Evolutionary conservation across 768 basidiomycete genomes (phyloP).

Genomic region (Trametes maxima): DNA sequence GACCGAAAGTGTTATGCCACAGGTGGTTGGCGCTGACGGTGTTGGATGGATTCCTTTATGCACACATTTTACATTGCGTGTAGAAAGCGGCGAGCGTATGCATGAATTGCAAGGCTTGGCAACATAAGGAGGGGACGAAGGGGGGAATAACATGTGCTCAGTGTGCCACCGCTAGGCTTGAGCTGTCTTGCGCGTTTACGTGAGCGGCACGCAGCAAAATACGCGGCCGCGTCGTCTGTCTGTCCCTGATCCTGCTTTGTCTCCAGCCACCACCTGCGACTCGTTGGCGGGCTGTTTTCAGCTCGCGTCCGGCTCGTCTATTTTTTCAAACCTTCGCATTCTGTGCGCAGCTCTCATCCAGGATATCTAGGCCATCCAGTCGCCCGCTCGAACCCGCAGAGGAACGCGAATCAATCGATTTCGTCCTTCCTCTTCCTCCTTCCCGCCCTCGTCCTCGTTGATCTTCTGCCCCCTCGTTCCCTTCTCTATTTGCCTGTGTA

Average conservation of each 20-base stretch:
- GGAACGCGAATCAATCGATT: conserved; percentile 17
- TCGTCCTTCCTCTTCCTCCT: background rate
- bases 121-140: background rate
- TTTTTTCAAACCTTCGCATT: conserved; percentile 18
- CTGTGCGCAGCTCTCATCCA: conserved; percentile 5
- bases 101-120: background rate
- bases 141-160: background rate
- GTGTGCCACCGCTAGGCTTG: background rate
- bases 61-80: no score
- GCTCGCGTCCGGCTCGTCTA: conserved; percentile 13
- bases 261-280: conserved; percentile 20
- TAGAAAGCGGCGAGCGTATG: no score
- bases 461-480: background rate
- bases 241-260: conserved; percentile 10
- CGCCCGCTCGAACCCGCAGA: background rate
- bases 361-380: background rate
- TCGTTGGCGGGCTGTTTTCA: conserved; percentile 20
- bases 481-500: background rate
- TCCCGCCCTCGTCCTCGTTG: conserved; percentile 9
- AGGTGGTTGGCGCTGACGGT: no score
- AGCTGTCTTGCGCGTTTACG: conserved; percentile 15
- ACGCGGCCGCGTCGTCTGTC: conserved; percentile 9
- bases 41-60: no score
- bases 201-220: conserved; percentile 21
- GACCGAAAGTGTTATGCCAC: no score